Base-by-base conservation (phyloP, 2,329 filamentous ascomycete genomes). In the Alternaria sp. region DNA sequence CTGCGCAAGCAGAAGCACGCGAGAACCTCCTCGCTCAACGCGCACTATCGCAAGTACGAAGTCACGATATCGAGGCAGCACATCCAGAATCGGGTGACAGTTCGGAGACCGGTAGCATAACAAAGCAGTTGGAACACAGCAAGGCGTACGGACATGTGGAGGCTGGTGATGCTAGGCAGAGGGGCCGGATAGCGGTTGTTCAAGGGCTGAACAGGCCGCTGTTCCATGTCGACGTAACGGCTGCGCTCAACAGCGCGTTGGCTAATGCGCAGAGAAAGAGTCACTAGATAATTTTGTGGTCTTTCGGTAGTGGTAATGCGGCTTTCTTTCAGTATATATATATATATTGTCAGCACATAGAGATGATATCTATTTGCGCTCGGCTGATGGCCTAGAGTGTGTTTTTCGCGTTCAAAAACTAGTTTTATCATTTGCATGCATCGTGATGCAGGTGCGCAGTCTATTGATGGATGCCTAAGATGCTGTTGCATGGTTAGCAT, bases 181-280 rank as follows among this genome's bases (percentile, higher is more conserved):
- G 46, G 53, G 57, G 60, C 2, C 68, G 66, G 57, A 69, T 76
- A 48, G 72, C 91, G 3, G 86, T 92, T 14, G 90, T 98, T 36
- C 91, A 94, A 67, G 92, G 94, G 24, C 81, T 96, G 63, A 95
- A 96, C 78, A 83, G 92, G 72, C 94, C 95, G n/a, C 84, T 97
- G 66, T 98, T 99, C 86, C 95, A 99, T 77, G 87, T 97, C 54
- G 95, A 98, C 77, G 80, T 98, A 61, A 96, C 93, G 9, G 93
- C 90, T 71, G 95, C 95, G n/a, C 78, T 98, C 70, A 91, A 97
- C 78, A 93, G 90, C 70, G 94, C 93, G 8, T 87, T 97, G 71
- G 88, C 90, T 32, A 97, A 96, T 74, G 87, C 91, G 79, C 70
- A 75, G 61, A 75, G 73, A 62, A 77, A 77, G 67, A 73, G 69